Evolutionary conservation across 2,329 filamentous ascomycete genomes (phyloP).

Genomic region (Rutstroemia sp.): DNA sequence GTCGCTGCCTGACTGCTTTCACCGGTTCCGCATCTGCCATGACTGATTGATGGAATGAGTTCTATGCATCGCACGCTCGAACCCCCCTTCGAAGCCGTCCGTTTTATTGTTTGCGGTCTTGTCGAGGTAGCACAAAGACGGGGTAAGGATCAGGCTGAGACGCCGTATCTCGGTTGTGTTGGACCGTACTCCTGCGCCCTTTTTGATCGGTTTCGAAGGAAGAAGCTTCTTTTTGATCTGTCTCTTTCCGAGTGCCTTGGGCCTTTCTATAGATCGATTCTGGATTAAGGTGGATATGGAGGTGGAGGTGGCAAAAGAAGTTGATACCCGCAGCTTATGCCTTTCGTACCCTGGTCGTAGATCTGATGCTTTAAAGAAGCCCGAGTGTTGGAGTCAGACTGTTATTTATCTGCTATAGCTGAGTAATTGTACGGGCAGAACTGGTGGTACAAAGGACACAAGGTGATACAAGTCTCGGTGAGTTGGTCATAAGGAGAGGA

Average conservation of each 20-base stretch:
- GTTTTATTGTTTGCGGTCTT: neutral
- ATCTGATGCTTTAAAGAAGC: neutral
- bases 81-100: neutral
- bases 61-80: neutral
- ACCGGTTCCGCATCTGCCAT: conserved; percentile 1
- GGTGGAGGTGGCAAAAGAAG: too few species aligned
- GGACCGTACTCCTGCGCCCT: too few species aligned
- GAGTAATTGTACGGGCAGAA: conserved; percentile 5
- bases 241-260: too few species aligned
- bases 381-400: neutral
- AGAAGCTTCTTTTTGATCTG: too few species aligned
- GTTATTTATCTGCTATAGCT: neutral
- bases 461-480: conserved; percentile 1
- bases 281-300: too few species aligned
- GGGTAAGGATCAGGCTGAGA: too few species aligned
- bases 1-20: conserved; percentile 11
- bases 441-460: neutral
- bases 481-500: neutral
- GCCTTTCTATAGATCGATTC: too few species aligned
- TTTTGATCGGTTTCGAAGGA: too few species aligned
- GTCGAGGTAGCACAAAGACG: neutral
- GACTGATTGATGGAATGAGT: neutral
- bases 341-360: too few species aligned
- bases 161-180: too few species aligned
- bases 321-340: too few species aligned